phyloP scores from a whole-genome alignment of 1,284 basidiomycete genomes.

The Leccinum solheimii region DNA sequence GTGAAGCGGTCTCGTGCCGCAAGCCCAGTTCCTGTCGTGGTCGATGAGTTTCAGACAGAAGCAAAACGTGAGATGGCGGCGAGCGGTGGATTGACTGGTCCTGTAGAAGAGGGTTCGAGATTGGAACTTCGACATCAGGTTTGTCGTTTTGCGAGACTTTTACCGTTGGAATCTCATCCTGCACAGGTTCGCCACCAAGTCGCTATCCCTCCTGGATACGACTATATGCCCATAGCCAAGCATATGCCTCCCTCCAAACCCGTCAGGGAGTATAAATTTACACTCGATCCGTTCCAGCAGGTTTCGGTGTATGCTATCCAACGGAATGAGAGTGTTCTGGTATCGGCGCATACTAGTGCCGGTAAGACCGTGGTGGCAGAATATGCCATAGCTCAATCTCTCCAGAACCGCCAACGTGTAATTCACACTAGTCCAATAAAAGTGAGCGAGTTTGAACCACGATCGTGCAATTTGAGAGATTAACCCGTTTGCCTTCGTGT shows the following conservation, averaged over 20 bases:
- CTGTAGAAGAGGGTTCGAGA: conserved; percentile 64
- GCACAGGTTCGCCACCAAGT: conserved; percentile 89
- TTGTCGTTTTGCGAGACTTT: conserved; percentile 18
- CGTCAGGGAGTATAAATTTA: conserved; percentile 92
- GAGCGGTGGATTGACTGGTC: conserved; percentile 76
- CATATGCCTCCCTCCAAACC: conserved; percentile 93
- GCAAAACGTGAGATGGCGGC: conserved; percentile 87
- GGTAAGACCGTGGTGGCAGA: conserved; percentile 99
- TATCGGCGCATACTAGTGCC: conserved; percentile 98
- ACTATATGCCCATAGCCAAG: conserved; percentile 88
- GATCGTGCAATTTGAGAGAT: conserved; percentile 17
- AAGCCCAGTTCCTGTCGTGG: conserved; percentile 68
- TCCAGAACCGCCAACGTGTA: conserved; percentile 90
- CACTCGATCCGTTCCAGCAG: conserved; percentile 96
- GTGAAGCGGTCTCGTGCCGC: conserved; percentile 30
- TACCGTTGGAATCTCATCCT: conserved; percentile 7
- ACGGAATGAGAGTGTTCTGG: conserved; percentile 95
- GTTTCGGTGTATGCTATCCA: conserved; percentile 96
- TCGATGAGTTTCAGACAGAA: conserved; percentile 89
- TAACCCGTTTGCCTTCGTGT: conserved; percentile 17
- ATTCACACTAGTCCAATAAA: conserved; percentile 99
- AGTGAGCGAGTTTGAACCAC: conserved; percentile 50
- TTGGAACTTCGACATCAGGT: conserved; percentile 81
- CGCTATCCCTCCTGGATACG: conserved; percentile 90
- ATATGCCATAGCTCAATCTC: conserved; percentile 97